A percentile compares a stretch with the other conserved stretches of the same genome.
Conservation (phyloP, 768 basidiomycete species). For the Naganishia randhawae region DNA sequence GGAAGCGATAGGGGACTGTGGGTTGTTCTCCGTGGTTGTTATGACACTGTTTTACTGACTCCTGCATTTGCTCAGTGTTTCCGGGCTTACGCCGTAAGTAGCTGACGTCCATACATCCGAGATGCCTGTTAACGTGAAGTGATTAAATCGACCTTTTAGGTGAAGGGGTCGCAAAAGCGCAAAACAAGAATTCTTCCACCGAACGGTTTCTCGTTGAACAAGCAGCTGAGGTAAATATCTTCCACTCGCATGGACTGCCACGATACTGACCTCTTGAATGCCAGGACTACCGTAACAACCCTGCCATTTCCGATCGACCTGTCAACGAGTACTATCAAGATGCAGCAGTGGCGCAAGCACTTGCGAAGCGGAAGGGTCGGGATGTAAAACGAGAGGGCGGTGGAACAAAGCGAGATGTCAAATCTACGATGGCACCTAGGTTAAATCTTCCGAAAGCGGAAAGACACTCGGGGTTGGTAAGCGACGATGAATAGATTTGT, state of each 20-base stretch:
- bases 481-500: conserved; percentile 11
- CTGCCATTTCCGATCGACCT: neutral
- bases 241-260: neutral
- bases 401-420: neutral
- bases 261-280: neutral
- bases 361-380: neutral
- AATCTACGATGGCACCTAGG: neutral
- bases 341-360: neutral
- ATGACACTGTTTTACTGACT: neutral
- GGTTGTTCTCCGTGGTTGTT: neutral
- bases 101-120: neutral
- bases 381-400: neutral
- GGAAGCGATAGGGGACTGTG: neutral
- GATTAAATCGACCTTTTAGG: neutral
- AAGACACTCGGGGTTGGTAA: neutral
- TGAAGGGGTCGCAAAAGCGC: conserved; percentile 1
- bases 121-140: neutral
- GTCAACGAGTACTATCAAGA: conserved; percentile 10
- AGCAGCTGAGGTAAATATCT: neutral
- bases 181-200: neutral
- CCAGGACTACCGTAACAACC: conserved; percentile 12
- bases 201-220: neutral
- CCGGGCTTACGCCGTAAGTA: conserved; percentile 19
- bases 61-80: neutral
- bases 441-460: conserved; percentile 5